Percentiles rank a stretch among this genome's conserved stretches.
Evolutionary conservation across 2,329 filamentous ascomycete species (phyloP).

Genomic region (Botryotinia convoluta): DNA sequence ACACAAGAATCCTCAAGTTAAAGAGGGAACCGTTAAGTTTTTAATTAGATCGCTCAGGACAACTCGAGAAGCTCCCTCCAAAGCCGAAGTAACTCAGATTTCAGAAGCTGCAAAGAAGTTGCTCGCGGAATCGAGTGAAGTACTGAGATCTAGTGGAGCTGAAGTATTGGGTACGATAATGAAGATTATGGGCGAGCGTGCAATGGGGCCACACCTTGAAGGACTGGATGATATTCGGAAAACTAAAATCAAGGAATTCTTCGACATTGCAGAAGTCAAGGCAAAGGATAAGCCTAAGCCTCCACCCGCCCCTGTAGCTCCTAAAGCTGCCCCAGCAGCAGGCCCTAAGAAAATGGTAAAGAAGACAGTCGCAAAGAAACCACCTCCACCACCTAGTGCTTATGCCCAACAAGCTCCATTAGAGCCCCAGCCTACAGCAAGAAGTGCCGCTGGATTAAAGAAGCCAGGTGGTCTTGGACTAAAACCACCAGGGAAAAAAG

Average conservation of each 20-base stretch:
- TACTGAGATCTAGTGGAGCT: constrained; percentile 80
- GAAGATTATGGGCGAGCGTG: constrained; percentile 97
- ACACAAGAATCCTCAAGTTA: constrained; percentile 97
- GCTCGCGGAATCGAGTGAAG: constrained; percentile 83
- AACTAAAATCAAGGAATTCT: constrained; percentile 91
- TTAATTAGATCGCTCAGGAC: constrained; percentile 83
- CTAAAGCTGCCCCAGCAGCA: constrained; percentile 46
- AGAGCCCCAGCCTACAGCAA: constrained; percentile 57
- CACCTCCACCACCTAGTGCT: constrained; percentile 45
- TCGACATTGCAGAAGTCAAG: constrained; percentile 77
- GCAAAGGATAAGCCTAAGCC: constrained; percentile 92
- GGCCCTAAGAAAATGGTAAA: constrained; percentile 45
- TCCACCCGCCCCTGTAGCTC: constrained; percentile 60
- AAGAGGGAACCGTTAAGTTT: constrained; percentile 92
- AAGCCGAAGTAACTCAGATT: constrained; percentile 78
- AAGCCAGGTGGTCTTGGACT: constrained; percentile 51
- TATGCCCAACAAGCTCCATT: constrained; percentile 52
- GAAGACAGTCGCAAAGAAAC: constrained; percentile 47
- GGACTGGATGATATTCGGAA: constrained; percentile 94
- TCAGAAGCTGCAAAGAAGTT: constrained; percentile 89
- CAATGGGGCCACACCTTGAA: constrained; percentile 90
- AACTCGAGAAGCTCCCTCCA: constrained; percentile 78
- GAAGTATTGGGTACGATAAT: constrained; percentile 92
- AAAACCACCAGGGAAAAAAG: constrained; percentile 59
- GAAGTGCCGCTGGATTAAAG: constrained; percentile 49